Percentiles rank a stretch among this genome's conserved stretches.
Evolutionary conservation across 1,139 yeast genomes (phyloP).

Genomic region (Casaregolazyma lundiana): DNA sequence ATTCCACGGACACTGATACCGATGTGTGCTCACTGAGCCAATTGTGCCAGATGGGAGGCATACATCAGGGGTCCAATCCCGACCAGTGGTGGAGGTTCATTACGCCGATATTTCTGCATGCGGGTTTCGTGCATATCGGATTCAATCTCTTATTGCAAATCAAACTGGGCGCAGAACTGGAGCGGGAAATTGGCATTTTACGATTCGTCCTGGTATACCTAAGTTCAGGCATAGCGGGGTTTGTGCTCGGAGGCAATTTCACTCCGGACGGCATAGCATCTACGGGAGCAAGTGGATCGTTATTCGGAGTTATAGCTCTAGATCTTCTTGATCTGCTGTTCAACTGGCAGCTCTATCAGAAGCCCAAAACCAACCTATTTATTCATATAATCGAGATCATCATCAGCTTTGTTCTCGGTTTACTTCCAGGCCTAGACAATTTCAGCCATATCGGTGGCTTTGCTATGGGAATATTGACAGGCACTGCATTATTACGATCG

Average conservation of each 20-base stretch:
- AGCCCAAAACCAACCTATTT: constrained; percentile 39
- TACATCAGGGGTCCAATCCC: constrained; percentile 32
- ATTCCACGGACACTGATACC: constrained; percentile 53
- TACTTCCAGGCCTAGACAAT: constrained; percentile 71
- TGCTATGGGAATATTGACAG: constrained; percentile 54
- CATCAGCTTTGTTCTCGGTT: constrained; percentile 59
- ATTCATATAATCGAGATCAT: constrained; percentile 55
- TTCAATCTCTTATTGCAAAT: constrained; percentile 62
- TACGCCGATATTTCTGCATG: constrained; percentile 71
- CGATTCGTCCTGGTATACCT: constrained; percentile 56
- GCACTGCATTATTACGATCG: constrained; percentile 52
- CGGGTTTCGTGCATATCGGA: constrained; percentile 66
- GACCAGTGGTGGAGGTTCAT: constrained; percentile 66
- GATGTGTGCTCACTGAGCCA: constrained; percentile 55
- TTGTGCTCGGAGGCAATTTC: constrained; percentile 65
- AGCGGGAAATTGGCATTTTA: constrained; percentile 52
- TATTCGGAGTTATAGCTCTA: constrained; percentile 65
- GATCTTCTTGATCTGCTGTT: constrained; percentile 56
- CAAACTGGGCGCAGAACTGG: constrained; percentile 60
- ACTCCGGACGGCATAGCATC: constrained; percentile 67
- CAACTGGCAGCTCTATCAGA: constrained; percentile 46
- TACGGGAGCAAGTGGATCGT: constrained; percentile 72
- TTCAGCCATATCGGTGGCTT: constrained; percentile 78
- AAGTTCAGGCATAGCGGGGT: constrained; percentile 63
- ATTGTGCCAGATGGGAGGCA: constrained; percentile 59